Base-by-base conservation (phyloP, 768 basidiomycete species). In the Calocybe gangraenosa region DNA sequence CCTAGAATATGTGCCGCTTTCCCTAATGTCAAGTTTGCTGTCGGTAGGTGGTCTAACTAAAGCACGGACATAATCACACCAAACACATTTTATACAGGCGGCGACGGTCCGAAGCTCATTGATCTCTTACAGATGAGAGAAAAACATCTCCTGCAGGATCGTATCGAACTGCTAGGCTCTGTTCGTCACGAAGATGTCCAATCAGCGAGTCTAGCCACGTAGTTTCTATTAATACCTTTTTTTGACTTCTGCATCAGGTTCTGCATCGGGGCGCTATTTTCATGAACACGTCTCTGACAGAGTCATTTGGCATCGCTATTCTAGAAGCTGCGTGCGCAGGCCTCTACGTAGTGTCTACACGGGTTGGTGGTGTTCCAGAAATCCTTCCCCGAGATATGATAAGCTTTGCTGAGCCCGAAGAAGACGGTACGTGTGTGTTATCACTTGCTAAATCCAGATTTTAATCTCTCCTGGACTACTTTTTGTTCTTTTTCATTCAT, bases 251-350 rank as follows among this genome's bases (percentile, higher is more conserved):
- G 35, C 14, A 20, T 13, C 52, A 93, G 91, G 83, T 96, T n/a
- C 76, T 99, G 9, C 71, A 73, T 6, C 82, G 81, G 34, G 96
- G 94, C 1, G 76, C 89, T 10, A 93, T 99, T 49, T 99, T 87
- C 66, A 73, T 99, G 71, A 96, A 94, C 58, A 94, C 96, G 0
- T 94, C 92, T 0, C 75, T 98, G 19, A 98, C 95, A 1, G 96
- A 98, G 61, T 80, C 96, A 0, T 99, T 98, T 54, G 95, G 96
- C 0, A 98, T 95, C 52, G 90, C 88, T n/a, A 93, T 95, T 52
- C 76, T 99, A 34, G 96, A 99, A 68, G 96, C 95, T 0, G 96
- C 96, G 0, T 94, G 90, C 52, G 82, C 92, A 0, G 95, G 96
- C 1, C 73, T 97, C 13, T 95, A 95, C 58, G 87, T 97, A 40